Percentiles rank a stretch among this genome's conserved stretches.
These are phyloP conservation scores for Termitomyces sp. DNA, from an alignment of 768 basidiomycete genomes.

Conservation along the genomic window DNA sequence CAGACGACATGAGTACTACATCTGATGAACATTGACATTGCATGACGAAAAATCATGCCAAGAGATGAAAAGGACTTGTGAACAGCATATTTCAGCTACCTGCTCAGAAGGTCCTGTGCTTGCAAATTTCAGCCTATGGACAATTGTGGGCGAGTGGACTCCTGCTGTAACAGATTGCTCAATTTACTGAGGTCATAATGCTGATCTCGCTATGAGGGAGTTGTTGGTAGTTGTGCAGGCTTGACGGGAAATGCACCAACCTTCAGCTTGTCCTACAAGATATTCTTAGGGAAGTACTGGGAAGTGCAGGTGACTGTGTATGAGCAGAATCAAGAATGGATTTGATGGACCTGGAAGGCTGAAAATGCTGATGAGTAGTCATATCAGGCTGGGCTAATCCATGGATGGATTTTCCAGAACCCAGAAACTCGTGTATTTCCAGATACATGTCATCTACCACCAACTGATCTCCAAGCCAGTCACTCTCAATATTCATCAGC, in stretches of 20 bases:
- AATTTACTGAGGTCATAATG: constrained; percentile 72
- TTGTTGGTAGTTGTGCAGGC: constrained; percentile 70
- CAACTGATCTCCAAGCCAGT: too few relatives aligned
- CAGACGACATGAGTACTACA: constrained; percentile 40
- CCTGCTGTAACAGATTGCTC: constrained; percentile 74
- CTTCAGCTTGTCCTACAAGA: constrained; percentile 76
- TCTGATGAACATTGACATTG: not conserved
- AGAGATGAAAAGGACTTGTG: constrained; percentile 38
- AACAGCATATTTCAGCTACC: constrained; percentile 55
- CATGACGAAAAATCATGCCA: constrained; percentile 13
- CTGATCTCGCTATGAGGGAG: constrained; percentile 58
- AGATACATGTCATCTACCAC: not conserved
- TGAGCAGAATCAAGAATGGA: constrained; percentile 62
- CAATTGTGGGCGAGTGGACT: constrained; percentile 86
- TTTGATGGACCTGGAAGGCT: constrained; percentile 83
- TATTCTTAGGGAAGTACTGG: constrained; percentile 74
- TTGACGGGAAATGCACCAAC: constrained; percentile 67
- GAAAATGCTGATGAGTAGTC: constrained; percentile 87
- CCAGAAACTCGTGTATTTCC: not conserved
- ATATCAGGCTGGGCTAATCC: constrained; percentile 71
- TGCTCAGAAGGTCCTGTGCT: constrained; percentile 45
- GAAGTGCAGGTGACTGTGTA: constrained; percentile 77
- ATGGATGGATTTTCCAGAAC: constrained; percentile 71
- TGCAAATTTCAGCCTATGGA: constrained; percentile 60
- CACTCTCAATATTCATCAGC: not conserved